A percentile compares a stretch with the other conserved stretches of the same genome.
These are phyloP conservation scores for Tilletia walkeri DNA, from an alignment of 1,284 basidiomycete species.

Conservation along the genomic window DNA sequence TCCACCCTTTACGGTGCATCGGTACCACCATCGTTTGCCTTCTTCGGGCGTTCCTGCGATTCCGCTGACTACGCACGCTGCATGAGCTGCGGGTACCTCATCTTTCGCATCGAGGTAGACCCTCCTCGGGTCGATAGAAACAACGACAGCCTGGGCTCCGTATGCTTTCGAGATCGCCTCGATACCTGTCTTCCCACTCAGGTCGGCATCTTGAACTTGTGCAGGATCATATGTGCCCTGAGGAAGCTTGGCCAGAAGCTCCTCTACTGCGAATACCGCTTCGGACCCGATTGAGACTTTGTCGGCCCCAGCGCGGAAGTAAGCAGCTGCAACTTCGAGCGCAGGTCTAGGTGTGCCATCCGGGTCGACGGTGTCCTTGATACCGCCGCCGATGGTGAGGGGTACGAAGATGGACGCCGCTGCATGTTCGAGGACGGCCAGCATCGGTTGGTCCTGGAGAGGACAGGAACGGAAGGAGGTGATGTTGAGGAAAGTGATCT, in stretches of 20 bases:
- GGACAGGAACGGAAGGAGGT: conserved; percentile 97
- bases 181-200: conserved; percentile 69
- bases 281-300: conserved; percentile 94
- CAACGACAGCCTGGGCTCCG: conserved; percentile 95
- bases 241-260: conserved; percentile 59
- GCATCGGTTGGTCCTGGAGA: conserved; percentile 94
- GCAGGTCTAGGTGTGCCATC: conserved; percentile 84
- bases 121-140: conserved; percentile 90
- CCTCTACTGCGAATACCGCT: conserved; percentile 89
- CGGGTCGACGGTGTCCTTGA: conserved; percentile 92
- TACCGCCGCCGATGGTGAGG: conserved; percentile 97
- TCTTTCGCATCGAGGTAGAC: conserved; percentile 72
- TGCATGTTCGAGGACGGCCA: conserved; percentile 84
- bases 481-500: conserved; percentile 96
- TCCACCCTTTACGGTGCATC: conserved; percentile 93
- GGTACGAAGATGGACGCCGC: conserved; percentile 92
- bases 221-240: conserved; percentile 54
- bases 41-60: conserved; percentile 60
- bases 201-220: conserved; percentile 45
- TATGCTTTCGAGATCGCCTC: conserved; percentile 88
- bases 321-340: conserved; percentile 88
- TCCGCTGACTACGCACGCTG: conserved; percentile 36
- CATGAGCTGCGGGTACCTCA: conserved; percentile 59
- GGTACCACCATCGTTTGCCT: conserved; percentile 88
- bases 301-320: conserved; percentile 96